These are phyloP conservation scores for Eutrema yunnanense DNA, from an alignment of 345 rosid species.

Conservation along the genomic window DNA sequence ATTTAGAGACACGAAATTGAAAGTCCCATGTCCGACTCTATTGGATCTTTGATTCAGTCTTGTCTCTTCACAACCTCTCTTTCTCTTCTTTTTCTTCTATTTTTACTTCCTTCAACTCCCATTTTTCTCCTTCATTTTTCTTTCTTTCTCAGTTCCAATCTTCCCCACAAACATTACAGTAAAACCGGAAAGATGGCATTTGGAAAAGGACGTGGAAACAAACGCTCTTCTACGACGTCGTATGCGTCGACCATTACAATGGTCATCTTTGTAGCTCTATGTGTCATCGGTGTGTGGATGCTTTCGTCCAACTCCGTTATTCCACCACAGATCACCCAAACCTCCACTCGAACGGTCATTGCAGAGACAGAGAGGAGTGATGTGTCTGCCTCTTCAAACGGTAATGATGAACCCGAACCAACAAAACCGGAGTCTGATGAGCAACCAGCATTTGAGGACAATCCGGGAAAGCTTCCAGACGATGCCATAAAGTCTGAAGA, in stretches of 20 bases:
- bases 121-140: conserved; percentile 28
- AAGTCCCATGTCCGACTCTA: conserved; percentile 39
- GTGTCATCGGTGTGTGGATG: conserved; percentile 82
- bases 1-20: conserved; percentile 19
- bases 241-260: conserved; percentile 65
- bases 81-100: conserved; percentile 17
- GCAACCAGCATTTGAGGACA: conserved; percentile 52
- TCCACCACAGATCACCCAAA: conserved; percentile 34
- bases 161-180: neutral
- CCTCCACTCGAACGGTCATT: conserved; percentile 31
- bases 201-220: conserved; percentile 50
- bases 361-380: conserved; percentile 23
- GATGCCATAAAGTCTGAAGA: conserved; percentile 72
- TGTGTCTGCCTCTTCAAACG: conserved; percentile 11
- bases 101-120: conserved; percentile 18
- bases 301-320: conserved; percentile 46
- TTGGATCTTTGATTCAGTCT: conserved; percentile 56
- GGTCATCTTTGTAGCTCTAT: conserved; percentile 52
- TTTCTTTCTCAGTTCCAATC: neutral
- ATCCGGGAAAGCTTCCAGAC: conserved; percentile 75
- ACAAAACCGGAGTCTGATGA: conserved; percentile 29
- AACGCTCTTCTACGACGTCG: conserved; percentile 45
- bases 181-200: conserved; percentile 36
- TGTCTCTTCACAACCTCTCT: conserved; percentile 39
- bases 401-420: conserved; percentile 9